phyloP scores from a whole-genome alignment of 2,329 filamentous ascomycete genomes.

The Clarireedia homoeocarpa region DNA sequence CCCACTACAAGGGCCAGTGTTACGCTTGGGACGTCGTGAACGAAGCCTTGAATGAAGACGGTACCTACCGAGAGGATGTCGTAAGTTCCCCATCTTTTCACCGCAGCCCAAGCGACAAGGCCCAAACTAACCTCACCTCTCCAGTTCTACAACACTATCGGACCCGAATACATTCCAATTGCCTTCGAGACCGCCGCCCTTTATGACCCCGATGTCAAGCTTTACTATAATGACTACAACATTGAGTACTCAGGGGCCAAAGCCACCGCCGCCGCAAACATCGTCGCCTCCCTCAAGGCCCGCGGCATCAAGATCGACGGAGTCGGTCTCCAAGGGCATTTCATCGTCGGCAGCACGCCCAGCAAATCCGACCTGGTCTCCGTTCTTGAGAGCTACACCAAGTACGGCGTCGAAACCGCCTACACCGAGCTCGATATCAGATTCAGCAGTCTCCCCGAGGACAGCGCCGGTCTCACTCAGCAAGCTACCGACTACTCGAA shows the following conservation, averaged over 20 bases:
- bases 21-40: slow-evolving; percentile 62
- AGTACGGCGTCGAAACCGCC: slow-evolving; percentile 48
- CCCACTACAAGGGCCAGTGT: slow-evolving; percentile 52
- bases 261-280: slow-evolving; percentile 34
- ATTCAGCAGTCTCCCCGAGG: slow-evolving; percentile 38
- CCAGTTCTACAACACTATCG: slow-evolving; percentile 24
- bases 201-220: slow-evolving; percentile 22
- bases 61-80: slow-evolving; percentile 43
- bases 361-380: slow-evolving; percentile 36
- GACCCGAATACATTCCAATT: slow-evolving; percentile 43
- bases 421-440: slow-evolving; percentile 57
- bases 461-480: slow-evolving; percentile 32
- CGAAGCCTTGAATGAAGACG: slow-evolving; percentile 53
- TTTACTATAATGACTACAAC: slow-evolving; percentile 50
- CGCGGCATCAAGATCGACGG: slow-evolving; percentile 52
- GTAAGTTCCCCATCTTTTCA: slow-evolving; percentile 31
- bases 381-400: slow-evolving; percentile 43
- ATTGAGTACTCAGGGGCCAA: slow-evolving; percentile 48
- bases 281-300: slow-evolving; percentile 39
- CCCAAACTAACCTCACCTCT: background rate
- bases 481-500: slow-evolving; percentile 43
- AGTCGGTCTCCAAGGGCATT: slow-evolving; percentile 54
- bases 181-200: slow-evolving; percentile 24
- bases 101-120: slow-evolving; percentile 17
- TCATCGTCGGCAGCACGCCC: slow-evolving; percentile 48